These are phyloP conservation scores for Wickerhamomyces rabaulensis DNA, from an alignment of 805 yeast species.

Conservation along the genomic window DNA sequence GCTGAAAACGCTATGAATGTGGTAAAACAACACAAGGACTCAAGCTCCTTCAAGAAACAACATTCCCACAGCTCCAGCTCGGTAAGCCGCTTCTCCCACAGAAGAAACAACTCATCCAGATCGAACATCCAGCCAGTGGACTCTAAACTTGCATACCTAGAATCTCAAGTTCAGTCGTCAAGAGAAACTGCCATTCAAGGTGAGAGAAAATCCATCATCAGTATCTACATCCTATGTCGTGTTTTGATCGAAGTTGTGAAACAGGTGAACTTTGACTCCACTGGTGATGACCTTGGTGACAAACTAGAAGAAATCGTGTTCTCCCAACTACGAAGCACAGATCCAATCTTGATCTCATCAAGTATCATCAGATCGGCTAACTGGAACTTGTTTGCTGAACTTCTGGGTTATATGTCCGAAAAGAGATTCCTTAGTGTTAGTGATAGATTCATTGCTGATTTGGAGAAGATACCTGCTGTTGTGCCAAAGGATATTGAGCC, in stretches of 20 bases:
- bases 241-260: slow-evolving; percentile 89
- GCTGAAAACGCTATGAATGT: slow-evolving; percentile 36
- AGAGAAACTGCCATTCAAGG: slow-evolving; percentile 73
- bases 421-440: slow-evolving; percentile 81
- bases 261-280: slow-evolving; percentile 69
- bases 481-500: slow-evolving; percentile 50
- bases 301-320: slow-evolving; percentile 91
- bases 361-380: slow-evolving; percentile 81
- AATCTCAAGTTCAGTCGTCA: slow-evolving; percentile 35
- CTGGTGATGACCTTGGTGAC: slow-evolving; percentile 75
- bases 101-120: slow-evolving; percentile 46
- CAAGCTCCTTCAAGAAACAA: slow-evolving; percentile 19
- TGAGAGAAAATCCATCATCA: slow-evolving; percentile 79
- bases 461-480: slow-evolving; percentile 70
- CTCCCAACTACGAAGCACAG: slow-evolving; percentile 82
- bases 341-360: slow-evolving; percentile 62
- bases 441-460: slow-evolving; percentile 87
- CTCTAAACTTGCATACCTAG: slow-evolving; percentile 48
- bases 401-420: slow-evolving; percentile 87
- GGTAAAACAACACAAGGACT: slow-evolving; percentile 27
- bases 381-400: slow-evolving; percentile 87
- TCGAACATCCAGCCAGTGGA: slow-evolving; percentile 40
- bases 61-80: slow-evolving; percentile 27
- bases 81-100: slow-evolving; percentile 35
- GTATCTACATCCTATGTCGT: slow-evolving; percentile 84